These are phyloP conservation scores for Hypomontagnella monticulosa DNA, from an alignment of 495 filamentous ascomycete genomes.

Conservation along the genomic window DNA sequence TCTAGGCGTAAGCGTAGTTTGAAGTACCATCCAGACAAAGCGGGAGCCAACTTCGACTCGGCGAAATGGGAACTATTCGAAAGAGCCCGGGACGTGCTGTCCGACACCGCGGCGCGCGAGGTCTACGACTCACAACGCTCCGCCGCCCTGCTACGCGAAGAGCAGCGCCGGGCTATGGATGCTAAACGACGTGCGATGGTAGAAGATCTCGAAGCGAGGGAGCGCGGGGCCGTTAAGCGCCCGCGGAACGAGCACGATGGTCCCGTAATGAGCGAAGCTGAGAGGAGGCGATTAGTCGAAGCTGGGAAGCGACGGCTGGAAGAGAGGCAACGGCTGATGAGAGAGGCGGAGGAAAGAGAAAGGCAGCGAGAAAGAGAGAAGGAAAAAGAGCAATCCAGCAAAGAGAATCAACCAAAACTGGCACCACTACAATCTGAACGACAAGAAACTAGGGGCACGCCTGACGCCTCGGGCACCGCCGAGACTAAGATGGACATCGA, in stretches of 20 bases:
- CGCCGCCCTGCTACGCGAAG: slow-evolving; percentile 50
- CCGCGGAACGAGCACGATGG: slow-evolving; percentile 36
- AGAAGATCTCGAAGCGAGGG: slow-evolving; percentile 49
- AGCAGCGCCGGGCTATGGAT: slow-evolving; percentile 44
- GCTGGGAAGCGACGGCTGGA: slow-evolving; percentile 50
- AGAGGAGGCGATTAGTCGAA: slow-evolving; percentile 48
- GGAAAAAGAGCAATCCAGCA: slow-evolving; percentile 11
- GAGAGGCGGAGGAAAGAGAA: slow-evolving; percentile 56
- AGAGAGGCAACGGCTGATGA: slow-evolving; percentile 48
- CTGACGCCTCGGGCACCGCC: background rate
- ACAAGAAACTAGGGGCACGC: background rate
- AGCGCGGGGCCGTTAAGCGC: slow-evolving; percentile 42
- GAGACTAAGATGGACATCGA: slow-evolving; percentile 22
- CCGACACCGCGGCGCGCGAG: slow-evolving; percentile 49
- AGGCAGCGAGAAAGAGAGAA: slow-evolving; percentile 36
- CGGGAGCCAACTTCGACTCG: slow-evolving; percentile 56
- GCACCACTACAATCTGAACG: slow-evolving; percentile 1
- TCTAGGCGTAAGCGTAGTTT: slow-evolving; percentile 50
- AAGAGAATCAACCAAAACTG: slow-evolving; percentile 1
- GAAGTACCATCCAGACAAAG: slow-evolving; percentile 63
- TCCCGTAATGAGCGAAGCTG: slow-evolving; percentile 45
- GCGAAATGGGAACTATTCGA: slow-evolving; percentile 58
- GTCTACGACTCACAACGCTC: slow-evolving; percentile 54
- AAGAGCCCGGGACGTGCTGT: slow-evolving; percentile 56
- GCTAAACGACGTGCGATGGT: slow-evolving; percentile 44